Percentiles rank a stretch among this genome's conserved stretches.
These are phyloP conservation scores for Pontederia paniculata DNA, from an alignment of 176 grass and related monocot genomes.

Conservation along the genomic window DNA sequence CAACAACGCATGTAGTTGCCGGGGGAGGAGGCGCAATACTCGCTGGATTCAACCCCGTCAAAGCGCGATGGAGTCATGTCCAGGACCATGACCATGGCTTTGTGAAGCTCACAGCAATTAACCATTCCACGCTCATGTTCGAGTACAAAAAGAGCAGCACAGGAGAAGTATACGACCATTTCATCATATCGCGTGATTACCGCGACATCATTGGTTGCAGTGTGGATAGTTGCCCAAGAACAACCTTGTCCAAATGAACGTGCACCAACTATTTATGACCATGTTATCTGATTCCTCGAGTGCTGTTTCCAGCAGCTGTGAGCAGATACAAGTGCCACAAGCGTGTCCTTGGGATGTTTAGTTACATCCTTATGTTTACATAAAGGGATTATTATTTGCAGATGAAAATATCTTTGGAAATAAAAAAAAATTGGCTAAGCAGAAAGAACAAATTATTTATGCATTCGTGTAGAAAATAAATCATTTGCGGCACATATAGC, in stretches of 20 bases:
- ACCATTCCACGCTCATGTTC: slow-evolving; percentile 62
- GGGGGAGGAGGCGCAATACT: slow-evolving; percentile 71
- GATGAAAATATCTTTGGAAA: too few species aligned
- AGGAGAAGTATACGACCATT: slow-evolving; percentile 55
- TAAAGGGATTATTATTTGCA: too few species aligned
- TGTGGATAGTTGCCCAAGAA: slow-evolving; percentile 42
- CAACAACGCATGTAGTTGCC: slow-evolving; percentile 81
- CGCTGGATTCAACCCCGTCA: slow-evolving; percentile 33
- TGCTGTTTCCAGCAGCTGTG: too few species aligned
- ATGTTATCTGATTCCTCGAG: too few species aligned
- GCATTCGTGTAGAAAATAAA: too few species aligned
- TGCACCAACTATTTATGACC: too few species aligned
- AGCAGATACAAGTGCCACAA: too few species aligned
- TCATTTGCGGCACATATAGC: too few species aligned
- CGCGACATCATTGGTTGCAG: slow-evolving; percentile 57
- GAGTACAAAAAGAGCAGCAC: slow-evolving; percentile 86
- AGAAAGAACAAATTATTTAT: too few species aligned
- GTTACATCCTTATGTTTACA: too few species aligned
- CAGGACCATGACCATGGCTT: slow-evolving; percentile 73
- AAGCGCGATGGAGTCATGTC: slow-evolving; percentile 54
- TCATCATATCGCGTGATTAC: slow-evolving; percentile 70
- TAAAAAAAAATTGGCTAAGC: too few species aligned
- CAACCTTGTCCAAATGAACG: slow-evolving; percentile 34
- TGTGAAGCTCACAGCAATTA: slow-evolving; percentile 69
- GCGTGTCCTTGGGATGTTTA: too few species aligned